Evolutionary conservation across 192 early-diverging fungal species (phyloP).

Genomic region (Backusella sp.): DNA sequence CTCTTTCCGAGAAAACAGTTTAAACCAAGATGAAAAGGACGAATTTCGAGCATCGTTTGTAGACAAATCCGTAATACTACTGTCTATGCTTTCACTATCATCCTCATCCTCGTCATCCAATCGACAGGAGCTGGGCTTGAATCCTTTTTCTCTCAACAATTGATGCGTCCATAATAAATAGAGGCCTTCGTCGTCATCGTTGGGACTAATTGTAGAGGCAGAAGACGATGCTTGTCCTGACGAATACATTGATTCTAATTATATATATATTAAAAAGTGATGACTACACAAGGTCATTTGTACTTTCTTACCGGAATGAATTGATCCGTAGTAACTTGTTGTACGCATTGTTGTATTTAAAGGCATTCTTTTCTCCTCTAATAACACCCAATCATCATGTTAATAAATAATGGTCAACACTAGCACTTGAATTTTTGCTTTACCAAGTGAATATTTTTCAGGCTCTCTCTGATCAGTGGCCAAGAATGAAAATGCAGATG

Average conservation of each 20-base stretch:
- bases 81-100: not conserved
- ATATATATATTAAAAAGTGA: not conserved
- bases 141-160: constrained; percentile 19
- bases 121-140: constrained; percentile 11
- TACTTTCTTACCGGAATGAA: not conserved
- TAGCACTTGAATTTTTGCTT: not conserved
- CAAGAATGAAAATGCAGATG: not conserved
- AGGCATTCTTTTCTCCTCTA: not conserved
- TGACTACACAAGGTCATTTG: not conserved
- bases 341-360: not conserved
- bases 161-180: constrained; percentile 29
- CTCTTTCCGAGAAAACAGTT: not conserved
- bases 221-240: not conserved
- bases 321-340: not conserved
- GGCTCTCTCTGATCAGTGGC: not conserved
- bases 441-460: not conserved
- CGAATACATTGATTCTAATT: not conserved
- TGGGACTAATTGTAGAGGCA: not conserved
- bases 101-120: constrained; percentile 9
- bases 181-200: constrained; percentile 20
- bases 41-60: not conserved
- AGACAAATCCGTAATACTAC: constrained; percentile 6
- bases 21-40: not conserved
- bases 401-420: not conserved
- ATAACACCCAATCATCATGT: not conserved